Base-by-base conservation (phyloP, 495 filamentous ascomycete genomes). In the Tricharina praecox region DNA sequence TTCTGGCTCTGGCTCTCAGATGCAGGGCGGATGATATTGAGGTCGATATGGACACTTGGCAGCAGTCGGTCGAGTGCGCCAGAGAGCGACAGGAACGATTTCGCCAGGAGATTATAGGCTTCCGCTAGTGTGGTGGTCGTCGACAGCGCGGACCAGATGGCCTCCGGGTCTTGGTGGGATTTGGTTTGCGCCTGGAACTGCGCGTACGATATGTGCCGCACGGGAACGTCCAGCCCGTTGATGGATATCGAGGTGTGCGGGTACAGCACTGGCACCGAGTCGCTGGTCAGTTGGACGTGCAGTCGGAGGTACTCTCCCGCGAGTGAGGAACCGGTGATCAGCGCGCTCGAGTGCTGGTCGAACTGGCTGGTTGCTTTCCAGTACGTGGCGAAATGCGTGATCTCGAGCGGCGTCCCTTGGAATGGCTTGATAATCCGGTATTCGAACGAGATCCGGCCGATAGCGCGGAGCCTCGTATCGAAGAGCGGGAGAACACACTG, bases 391-490 rank as follows among this genome's bases (percentile, higher is more conserved):
- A 96, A 96, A 53, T 94, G 83, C 1, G 88, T 92, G 45, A 97
- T 94, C 61, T 96, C 92, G 30, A 96, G 66, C 2, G 92, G 84
- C 50, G 81, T 79, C n/a, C 92, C 88, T 51, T 78, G 77, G 64
- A 95, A 97, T 1, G 90, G 88, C 60, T 93, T 93, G 59, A 97
- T 94, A 26, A 96, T 82, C 61, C 95, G 87, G 52, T 81, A 93
- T 50, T 83, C 77, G 68, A 97, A 96, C 44, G 71, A 83, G 50
- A 97, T 81, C 56, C 92, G 84, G 20, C 92, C 90, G 58, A 96
- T 93, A n/a, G 85, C 79, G 32, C 87, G 78, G 39, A 97, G 70
- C 21, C 90, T 76, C 13, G 85, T 83, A 63, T 97, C 90, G 50
- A 96, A 93, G 1, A 97, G 70, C 16, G 90, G 86, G 18, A 96